Evolutionary conservation across 495 filamentous ascomycete species (phyloP), one percentile per base, ranked within the genome.

Genomic region (Penicillium pancosmium): DNA sequence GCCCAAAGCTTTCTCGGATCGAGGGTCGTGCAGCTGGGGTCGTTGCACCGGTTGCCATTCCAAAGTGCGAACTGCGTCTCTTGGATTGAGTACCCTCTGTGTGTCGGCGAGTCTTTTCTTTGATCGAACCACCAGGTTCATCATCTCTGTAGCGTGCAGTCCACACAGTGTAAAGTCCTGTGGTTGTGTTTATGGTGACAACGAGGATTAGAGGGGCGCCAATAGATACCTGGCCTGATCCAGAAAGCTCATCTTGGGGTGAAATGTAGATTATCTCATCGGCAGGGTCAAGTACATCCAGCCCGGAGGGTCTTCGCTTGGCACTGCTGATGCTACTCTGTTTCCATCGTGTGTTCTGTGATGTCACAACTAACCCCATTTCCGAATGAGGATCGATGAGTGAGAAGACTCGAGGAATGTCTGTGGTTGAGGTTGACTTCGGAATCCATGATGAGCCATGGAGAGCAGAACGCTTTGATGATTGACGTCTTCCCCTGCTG

Each of bases 331-430:
- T 54, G 54, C 65, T 73, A 43, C 65, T 65, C 23, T 73, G 66
- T 25, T 76, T 41, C 62, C 64, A 67, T 76, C 63, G 64, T 19
- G 66, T 71, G 55, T 62, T 56, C 54, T 81, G 65, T 23, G 75
- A 74, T 16, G 86, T 85, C 13, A 97, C 88, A 38, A 97, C 87
- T 44, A 93, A 68, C 1, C 93, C 94, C 70, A 96, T 82, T 64
- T 97, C 92, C 3, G 91, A 79, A 57, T 97, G 76, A 33, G 94
- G 94, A 68, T 97, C 89, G 6, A 88, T 95, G 23, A 98, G 80
- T 34, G 89, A 90, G 57, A 92, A 95, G 1, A 97, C 76, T 31
- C 89, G 82, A 4, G 93, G 93, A 67, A 91, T 84, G 41, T 88
- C 83, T 27, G 84, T 76, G 54, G 80, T 82, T 46, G 72, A 70